Conservation (phyloP, 2,329 filamentous ascomycete genomes). For the Botryotinia narcissicola region DNA sequence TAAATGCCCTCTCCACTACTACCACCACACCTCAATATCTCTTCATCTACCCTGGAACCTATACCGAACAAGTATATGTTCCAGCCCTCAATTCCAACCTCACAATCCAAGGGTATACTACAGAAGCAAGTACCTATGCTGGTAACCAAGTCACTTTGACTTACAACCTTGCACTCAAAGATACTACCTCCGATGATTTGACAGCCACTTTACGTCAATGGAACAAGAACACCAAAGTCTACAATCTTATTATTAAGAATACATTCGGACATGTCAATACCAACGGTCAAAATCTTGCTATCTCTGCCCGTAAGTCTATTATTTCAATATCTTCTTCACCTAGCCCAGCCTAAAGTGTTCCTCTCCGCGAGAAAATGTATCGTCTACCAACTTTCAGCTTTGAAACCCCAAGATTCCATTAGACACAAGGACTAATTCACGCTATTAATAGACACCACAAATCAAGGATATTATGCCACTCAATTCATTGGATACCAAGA, state of each 20-base stretch:
- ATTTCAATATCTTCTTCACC: neutral
- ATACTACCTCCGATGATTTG: slow-evolving; percentile 44
- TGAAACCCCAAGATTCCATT: slow-evolving; percentile 39
- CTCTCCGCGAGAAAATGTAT: neutral
- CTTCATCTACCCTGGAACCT: slow-evolving; percentile 56
- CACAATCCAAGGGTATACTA: slow-evolving; percentile 54
- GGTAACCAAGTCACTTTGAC: slow-evolving; percentile 49
- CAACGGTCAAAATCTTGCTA: slow-evolving; percentile 52
- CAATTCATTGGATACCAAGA: slow-evolving; percentile 56
- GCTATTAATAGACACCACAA: slow-evolving; percentile 48
- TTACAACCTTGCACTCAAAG: slow-evolving; percentile 43
- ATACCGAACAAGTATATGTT: slow-evolving; percentile 56
- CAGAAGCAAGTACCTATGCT: slow-evolving; percentile 45
- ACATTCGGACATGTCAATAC: slow-evolving; percentile 29
- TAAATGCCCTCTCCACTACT: slow-evolving; percentile 43
- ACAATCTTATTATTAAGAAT: slow-evolving; percentile 54
- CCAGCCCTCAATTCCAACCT: slow-evolving; percentile 46
- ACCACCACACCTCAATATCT: slow-evolving; percentile 48
- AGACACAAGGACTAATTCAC: slow-evolving; percentile 51
- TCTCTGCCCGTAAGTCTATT: slow-evolving; percentile 44
- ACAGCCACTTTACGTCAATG: slow-evolving; percentile 35
- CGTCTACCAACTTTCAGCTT: slow-evolving; percentile 37
- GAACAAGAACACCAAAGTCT: slow-evolving; percentile 51
- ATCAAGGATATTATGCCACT: slow-evolving; percentile 56
- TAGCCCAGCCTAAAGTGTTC: neutral